A percentile compares a stretch with the other conserved stretches of the same genome.
These are phyloP conservation scores for Fusarium piperis DNA, from an alignment of 2,329 filamentous ascomycete species.

Conservation along the genomic window DNA sequence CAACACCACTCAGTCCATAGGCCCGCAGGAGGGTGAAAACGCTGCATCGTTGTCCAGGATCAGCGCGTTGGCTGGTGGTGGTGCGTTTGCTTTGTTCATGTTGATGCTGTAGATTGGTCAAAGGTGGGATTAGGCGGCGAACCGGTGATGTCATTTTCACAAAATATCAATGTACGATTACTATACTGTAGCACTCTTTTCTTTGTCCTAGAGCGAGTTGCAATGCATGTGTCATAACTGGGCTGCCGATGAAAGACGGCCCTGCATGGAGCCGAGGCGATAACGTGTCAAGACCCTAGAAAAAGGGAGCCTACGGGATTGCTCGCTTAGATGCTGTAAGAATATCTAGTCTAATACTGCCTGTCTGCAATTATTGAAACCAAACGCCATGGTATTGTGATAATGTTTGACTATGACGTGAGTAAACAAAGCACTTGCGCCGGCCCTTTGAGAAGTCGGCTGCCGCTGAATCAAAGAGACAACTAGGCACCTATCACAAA, in stretches of 20 bases:
- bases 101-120: not conserved
- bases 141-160: not conserved
- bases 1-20: not conserved
- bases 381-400: not conserved
- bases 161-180: not conserved
- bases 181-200: not conserved
- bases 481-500: not conserved
- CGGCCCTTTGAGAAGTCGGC: not conserved
- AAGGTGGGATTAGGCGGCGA: not conserved
- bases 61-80: not conserved
- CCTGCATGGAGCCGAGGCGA: not conserved
- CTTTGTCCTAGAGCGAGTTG: not conserved
- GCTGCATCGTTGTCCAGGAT: not conserved
- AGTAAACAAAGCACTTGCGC: not conserved
- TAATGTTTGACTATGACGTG: not conserved
- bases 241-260: not conserved
- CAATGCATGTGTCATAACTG: not conserved
- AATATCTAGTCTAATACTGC: fast-evolving
- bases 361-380: no score
- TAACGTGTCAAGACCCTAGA: not conserved
- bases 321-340: fast-evolving
- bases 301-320: not conserved
- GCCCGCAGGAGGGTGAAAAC: not conserved
- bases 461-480: not conserved
- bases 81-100: not conserved